Conservation (phyloP, 495 filamentous ascomycete genomes). For the Tuber calosporum region DNA sequence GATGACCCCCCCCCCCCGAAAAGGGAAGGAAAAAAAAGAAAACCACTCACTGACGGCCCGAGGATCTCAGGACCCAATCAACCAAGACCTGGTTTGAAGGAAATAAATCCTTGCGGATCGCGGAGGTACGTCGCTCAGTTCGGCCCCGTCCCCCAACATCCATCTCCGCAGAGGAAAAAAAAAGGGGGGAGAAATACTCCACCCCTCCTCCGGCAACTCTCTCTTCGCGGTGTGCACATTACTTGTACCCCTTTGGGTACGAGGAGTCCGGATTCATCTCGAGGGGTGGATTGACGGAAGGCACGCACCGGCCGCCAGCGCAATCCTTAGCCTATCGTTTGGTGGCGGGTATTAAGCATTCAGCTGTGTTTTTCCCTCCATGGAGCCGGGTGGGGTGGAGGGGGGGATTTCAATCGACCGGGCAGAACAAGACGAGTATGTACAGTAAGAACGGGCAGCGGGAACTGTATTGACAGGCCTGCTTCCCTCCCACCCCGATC, state of each 20-base stretch:
- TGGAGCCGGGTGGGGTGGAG: not conserved
- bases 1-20: too few species aligned
- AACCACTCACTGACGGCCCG: constrained; percentile 16
- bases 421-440: constrained; percentile 3
- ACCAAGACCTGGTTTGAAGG: constrained; percentile 28
- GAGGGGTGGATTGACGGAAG: not conserved
- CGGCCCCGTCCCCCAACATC: not conserved
- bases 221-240: not conserved
- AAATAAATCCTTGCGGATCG: not conserved
- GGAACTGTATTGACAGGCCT: not conserved
- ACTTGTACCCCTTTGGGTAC: not conserved
- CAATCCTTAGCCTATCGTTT: not conserved
- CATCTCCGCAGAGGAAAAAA: not conserved
- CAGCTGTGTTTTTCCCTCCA: not conserved
- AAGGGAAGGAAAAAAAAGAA: not conserved
- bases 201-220: not conserved
- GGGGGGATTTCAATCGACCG: not conserved
- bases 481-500: constrained; percentile 20
- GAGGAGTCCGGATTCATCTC: not conserved
- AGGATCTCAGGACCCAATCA: constrained; percentile 19
- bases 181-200: not conserved
- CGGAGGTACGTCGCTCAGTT: not conserved
- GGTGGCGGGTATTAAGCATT: not conserved
- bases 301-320: not conserved
- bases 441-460: not conserved